Base-by-base conservation (phyloP, 192 early-diverging fungal species). In the Umbelopsis vinacea region DNA sequence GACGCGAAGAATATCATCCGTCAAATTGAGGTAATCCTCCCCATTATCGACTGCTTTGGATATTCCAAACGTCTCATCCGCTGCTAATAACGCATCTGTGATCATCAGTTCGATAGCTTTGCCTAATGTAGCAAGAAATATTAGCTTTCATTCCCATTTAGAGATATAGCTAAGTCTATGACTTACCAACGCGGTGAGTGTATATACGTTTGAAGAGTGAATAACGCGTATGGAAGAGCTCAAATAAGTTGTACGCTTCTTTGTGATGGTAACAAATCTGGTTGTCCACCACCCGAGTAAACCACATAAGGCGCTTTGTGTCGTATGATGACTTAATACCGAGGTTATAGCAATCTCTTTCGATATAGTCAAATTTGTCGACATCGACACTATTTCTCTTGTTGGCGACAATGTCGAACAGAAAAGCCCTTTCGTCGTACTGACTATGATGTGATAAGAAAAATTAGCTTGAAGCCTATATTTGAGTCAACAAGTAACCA, bases 401-500 rank as follows among this genome's bases (percentile, higher is more conserved):
- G 86, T 99, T 99, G 50, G 96, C 92, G 0, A 99, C 96, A 75
- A 99, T 96, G 75, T 99, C 95, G 85, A 95, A 99, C 54, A 99
- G 71, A 73, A 94, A 98, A 60, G 74, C 83, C 54, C 85, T 82
- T 57, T 87, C 86, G 38, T 73, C 81, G 21, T 24, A 57, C 37
- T 77, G 76, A 11, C 77, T 79, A 15, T 29, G 4, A 19, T 26
- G 40, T 43, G 15, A 37, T 55, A 7, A 14, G 1, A 4, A 37
- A 0, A 29, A 38, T 63, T 19, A 63, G 57, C n/a, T 19, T 14
- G 57, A 35, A 3, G 0, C 48, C 29, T 19, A 24, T 11, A 67
- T 45, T 10, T 43, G 5, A 43, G 24, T 33, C 11, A 40, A 12
- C 29, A 3, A 10, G 29, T n/a, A 26, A 53, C 15, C 14, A 0